Evolutionary conservation across 2,329 filamentous ascomycete species (phyloP).

Genomic region (Curvularia sp.): DNA sequence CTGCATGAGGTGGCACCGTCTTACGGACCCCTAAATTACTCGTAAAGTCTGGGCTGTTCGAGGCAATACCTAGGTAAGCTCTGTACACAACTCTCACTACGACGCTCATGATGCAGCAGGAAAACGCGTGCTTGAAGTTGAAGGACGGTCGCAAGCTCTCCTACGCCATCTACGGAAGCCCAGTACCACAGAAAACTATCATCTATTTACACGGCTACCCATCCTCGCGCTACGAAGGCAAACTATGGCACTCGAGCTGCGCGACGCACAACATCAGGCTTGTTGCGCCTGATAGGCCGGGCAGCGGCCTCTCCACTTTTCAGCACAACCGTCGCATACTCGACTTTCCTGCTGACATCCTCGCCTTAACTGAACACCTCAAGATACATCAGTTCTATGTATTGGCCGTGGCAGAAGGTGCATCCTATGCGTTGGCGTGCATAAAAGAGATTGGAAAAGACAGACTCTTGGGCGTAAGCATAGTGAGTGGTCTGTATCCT

Average conservation of each 20-base stretch:
- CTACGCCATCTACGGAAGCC: constrained; percentile 55
- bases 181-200: constrained; percentile 50
- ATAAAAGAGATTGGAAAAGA: constrained; percentile 48
- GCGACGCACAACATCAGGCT: constrained; percentile 49
- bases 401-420: constrained; percentile 56
- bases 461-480: constrained; percentile 32
- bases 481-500: constrained; percentile 39
- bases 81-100: background rate
- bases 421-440: constrained; percentile 58
- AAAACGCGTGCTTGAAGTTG: constrained; percentile 37
- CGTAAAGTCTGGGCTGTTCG: background rate
- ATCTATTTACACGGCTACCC: constrained; percentile 56
- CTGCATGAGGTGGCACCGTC: constrained; percentile 8
- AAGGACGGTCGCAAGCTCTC: constrained; percentile 51
- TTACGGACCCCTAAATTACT: background rate
- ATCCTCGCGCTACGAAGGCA: constrained; percentile 53
- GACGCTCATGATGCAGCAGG: constrained; percentile 18
- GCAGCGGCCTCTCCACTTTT: constrained; percentile 53
- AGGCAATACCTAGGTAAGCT: background rate
- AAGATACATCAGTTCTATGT: constrained; percentile 53
- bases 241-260: constrained; percentile 44
- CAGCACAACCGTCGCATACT: constrained; percentile 49
- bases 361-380: constrained; percentile 51
- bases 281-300: constrained; percentile 55
- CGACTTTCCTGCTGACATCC: constrained; percentile 54